A percentile compares a stretch with the other conserved stretches of the same genome.
phyloP scores from a whole-genome alignment of 2,329 filamentous ascomycete genomes.

The Aureobasidium sp. region DNA sequence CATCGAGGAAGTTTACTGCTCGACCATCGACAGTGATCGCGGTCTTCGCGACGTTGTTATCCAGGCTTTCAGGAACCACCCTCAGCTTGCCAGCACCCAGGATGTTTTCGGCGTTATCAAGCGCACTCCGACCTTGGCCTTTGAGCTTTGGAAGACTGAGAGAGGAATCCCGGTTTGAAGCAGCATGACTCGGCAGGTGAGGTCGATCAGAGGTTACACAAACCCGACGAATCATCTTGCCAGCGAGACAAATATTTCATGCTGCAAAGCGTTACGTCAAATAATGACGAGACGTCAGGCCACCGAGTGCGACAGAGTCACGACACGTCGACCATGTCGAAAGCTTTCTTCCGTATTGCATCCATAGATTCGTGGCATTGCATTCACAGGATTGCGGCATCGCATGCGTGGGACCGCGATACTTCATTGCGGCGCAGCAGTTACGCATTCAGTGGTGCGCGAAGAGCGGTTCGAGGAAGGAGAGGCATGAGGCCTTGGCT shows the following conservation, averaged over 20 bases:
- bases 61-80: slow-evolving; percentile 41
- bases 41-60: slow-evolving; percentile 43
- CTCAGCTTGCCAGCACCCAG: slow-evolving; percentile 38
- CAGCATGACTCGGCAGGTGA: background rate
- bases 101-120: slow-evolving; percentile 40
- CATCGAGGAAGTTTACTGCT: slow-evolving; percentile 43
- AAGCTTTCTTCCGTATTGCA: background rate
- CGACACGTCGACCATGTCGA: background rate
- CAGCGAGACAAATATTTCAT: background rate
- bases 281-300: background rate
- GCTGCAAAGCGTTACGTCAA: background rate
- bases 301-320: background rate
- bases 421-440: background rate
- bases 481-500: background rate
- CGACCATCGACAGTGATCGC: slow-evolving; percentile 43
- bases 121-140: slow-evolving; percentile 40
- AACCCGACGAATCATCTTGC: background rate
- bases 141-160: slow-evolving; percentile 43
- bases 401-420: background rate
- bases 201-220: background rate
- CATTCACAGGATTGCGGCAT: background rate
- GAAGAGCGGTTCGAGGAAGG: background rate
- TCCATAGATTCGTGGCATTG: background rate
- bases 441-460: background rate
- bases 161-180: slow-evolving; percentile 36